Evolutionary conservation across 2,329 filamentous ascomycete species (phyloP).

Genomic region (Leptographium flavum): DNA sequence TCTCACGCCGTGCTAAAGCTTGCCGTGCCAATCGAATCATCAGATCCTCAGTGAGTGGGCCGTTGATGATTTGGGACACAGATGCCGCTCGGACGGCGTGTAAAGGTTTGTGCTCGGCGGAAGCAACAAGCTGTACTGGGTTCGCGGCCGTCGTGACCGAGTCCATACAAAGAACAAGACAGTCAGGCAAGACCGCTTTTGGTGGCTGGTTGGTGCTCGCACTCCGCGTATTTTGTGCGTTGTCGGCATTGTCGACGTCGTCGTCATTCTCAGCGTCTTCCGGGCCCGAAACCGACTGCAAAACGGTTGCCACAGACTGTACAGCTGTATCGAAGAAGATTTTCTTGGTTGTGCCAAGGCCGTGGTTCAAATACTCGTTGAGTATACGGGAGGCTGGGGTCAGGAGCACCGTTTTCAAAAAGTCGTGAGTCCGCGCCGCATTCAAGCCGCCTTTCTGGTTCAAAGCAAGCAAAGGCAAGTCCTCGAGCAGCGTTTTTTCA

Average conservation of each 20-base stretch:
- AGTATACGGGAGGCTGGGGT: conserved; percentile 2
- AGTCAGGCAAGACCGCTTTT: conserved; percentile 1
- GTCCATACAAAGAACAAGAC: conserved; percentile 1
- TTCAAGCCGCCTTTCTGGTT: conserved; percentile 1
- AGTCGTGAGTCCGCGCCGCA: background rate
- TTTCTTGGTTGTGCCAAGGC: conserved; percentile 1
- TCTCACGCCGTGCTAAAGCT: conserved; percentile 2
- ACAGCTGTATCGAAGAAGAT: conserved; percentile 3
- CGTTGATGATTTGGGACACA: background rate
- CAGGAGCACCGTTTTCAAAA: conserved; percentile 1
- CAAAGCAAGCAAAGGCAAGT: conserved; percentile 1
- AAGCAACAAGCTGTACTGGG: conserved; percentile 2
- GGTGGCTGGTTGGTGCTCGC: background rate
- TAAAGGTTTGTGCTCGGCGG: conserved; percentile 4
- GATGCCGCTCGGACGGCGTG: conserved; percentile 4
- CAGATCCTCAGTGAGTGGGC: conserved; percentile 1
- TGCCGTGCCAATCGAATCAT: conserved; percentile 4
- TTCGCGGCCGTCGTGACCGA: background rate
- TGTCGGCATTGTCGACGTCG: background rate
- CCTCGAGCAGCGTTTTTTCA: conserved; percentile 2
- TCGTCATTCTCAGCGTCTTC: background rate
- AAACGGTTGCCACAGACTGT: background rate
- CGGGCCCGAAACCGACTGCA: background rate
- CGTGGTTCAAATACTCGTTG: conserved; percentile 1
- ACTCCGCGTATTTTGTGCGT: background rate